These are phyloP conservation scores for Vaccinium darrowii DNA, from an alignment of 148 eudicot species.

Conservation along the genomic window DNA sequence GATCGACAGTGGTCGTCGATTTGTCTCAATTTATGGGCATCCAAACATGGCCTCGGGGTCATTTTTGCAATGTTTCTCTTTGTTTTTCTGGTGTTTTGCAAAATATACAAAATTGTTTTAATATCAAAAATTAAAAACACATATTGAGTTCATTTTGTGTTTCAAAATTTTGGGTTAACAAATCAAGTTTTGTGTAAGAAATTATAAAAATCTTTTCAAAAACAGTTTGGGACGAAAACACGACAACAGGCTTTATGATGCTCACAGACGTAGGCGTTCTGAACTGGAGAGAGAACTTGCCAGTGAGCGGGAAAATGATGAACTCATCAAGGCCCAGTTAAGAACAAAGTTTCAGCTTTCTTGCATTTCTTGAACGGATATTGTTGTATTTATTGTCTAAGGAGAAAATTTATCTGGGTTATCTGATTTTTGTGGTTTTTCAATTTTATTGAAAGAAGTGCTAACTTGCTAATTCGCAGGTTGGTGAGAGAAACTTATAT, in stretches of 20 bases:
- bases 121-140: background rate
- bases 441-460: constrained; percentile 40
- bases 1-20: too few relatives aligned
- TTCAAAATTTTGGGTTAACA: background rate
- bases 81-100: too few relatives aligned
- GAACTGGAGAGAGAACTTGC: constrained; percentile 67
- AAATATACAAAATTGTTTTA: background rate
- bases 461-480: too few relatives aligned
- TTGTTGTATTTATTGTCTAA: background rate
- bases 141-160: background rate
- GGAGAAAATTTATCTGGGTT: background rate
- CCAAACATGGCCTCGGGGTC: too few relatives aligned
- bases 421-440: constrained; percentile 2
- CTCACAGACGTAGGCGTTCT: constrained; percentile 44
- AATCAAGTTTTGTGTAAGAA: too few relatives aligned
- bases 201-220: too few relatives aligned
- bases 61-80: background rate
- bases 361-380: background rate
- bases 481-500: background rate
- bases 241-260: constrained; percentile 58
- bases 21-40: too few relatives aligned
- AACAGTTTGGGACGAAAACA: too few relatives aligned
- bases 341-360: constrained; percentile 20
- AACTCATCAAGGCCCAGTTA: constrained; percentile 88
- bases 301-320: constrained; percentile 58